These are phyloP conservation scores for Rubroboletus satanas DNA, from an alignment of 768 basidiomycete genomes.

Conservation along the genomic window DNA sequence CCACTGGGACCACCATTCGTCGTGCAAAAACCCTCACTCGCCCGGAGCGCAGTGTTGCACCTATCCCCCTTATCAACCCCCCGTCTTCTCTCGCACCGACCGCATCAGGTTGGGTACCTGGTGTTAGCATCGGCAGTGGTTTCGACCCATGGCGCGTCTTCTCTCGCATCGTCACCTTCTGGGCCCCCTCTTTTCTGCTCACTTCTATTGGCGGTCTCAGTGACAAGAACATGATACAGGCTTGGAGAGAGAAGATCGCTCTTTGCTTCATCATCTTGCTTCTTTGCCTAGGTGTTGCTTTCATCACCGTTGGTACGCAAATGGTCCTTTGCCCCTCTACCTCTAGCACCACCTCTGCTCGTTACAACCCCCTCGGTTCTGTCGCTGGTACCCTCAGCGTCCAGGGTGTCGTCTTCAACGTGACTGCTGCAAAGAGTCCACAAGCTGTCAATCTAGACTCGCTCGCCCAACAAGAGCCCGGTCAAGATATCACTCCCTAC, in stretches of 20 bases:
- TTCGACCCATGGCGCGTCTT: conserved; percentile 77
- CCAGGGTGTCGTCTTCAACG: conserved; percentile 73
- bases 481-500: conserved; percentile 85
- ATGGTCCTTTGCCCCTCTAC: conserved; percentile 81
- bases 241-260: conserved; percentile 97
- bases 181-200: conserved; percentile 82
- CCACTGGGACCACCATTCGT: conserved; percentile 60
- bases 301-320: conserved; percentile 92
- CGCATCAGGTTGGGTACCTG: conserved; percentile 36
- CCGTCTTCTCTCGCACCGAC: conserved; percentile 42
- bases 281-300: conserved; percentile 78
- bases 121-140: conserved; percentile 26
- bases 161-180: conserved; percentile 78
- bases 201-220: conserved; percentile 73
- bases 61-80: conserved; percentile 91
- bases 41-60: conserved; percentile 92
- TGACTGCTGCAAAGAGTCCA: conserved; percentile 47
- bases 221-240: conserved; percentile 74
- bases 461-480: conserved; percentile 54
- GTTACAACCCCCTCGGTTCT: conserved; percentile 55
- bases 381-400: conserved; percentile 66
- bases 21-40: conserved; percentile 95
- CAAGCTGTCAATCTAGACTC: conserved; percentile 53
- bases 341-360: conserved; percentile 37
- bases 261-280: conserved; percentile 83